Conservation (phyloP, 2,329 filamentous ascomycete genomes). For the Aspergillus sp. region DNA sequence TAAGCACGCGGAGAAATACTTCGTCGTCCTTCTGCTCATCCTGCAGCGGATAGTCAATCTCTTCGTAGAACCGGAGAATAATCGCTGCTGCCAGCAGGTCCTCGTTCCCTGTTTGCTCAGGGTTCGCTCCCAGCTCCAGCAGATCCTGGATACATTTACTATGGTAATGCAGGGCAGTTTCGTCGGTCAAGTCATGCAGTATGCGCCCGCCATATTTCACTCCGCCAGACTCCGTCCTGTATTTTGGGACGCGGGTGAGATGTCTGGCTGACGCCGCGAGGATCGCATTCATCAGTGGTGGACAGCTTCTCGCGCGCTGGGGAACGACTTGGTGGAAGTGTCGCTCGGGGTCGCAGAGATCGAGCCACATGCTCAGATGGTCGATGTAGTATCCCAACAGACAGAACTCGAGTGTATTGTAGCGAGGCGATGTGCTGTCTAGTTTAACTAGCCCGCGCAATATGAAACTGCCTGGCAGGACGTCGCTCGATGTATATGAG, state of each 20-base stretch:
- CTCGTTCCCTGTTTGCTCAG: conserved; percentile 4
- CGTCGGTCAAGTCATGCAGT: conserved; percentile 26
- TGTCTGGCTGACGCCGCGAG: conserved; percentile 39
- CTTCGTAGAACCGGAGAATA: conserved; percentile 45
- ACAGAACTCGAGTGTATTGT: neutral
- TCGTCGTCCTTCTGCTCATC: conserved; percentile 18
- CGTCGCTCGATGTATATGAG: neutral
- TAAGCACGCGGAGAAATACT: conserved; percentile 22
- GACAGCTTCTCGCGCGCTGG: conserved; percentile 38
- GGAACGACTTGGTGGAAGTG: conserved; percentile 44
- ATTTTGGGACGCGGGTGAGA: conserved; percentile 19
- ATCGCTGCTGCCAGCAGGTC: conserved; percentile 42
- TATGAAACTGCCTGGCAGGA: neutral
- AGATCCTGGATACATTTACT: conserved; percentile 40
- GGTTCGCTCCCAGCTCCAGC: conserved; percentile 25
- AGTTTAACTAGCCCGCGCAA: neutral
- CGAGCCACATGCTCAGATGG: conserved; percentile 34
- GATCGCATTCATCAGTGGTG: conserved; percentile 39
- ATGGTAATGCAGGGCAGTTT: conserved; percentile 40
- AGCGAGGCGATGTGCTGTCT: neutral
- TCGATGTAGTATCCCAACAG: neutral
- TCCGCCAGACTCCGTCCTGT: neutral
- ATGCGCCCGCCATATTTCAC: conserved; percentile 8
- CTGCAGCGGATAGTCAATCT: conserved; percentile 32
- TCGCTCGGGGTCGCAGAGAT: conserved; percentile 40